phyloP scores from a whole-genome alignment of 2,329 filamentous ascomycete genomes.

The Colletotrichum spaethianum region DNA sequence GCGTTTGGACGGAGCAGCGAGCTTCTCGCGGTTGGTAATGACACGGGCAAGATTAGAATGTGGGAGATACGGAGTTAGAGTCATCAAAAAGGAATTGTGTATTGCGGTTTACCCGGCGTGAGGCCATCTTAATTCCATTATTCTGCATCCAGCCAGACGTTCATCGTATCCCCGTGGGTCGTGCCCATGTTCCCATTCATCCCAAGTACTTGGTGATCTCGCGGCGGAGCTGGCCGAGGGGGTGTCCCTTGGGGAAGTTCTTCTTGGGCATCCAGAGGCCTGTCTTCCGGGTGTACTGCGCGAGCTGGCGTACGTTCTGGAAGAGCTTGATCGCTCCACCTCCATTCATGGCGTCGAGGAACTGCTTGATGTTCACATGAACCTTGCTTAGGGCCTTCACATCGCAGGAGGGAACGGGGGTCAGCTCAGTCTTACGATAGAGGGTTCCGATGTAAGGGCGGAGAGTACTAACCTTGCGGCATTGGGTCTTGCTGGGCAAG shows the following conservation, averaged over 20 bases:
- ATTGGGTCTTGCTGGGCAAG: conserved; percentile 60
- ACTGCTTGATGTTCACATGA: conserved; percentile 65
- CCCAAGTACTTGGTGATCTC: not conserved
- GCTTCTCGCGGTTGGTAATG: conserved; percentile 88
- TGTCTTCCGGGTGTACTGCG: conserved; percentile 52
- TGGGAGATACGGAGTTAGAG: conserved; percentile 86
- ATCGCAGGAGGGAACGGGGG: not conserved
- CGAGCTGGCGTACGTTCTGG: conserved; percentile 49
- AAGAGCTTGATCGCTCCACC: conserved; percentile 51
- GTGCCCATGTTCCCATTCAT: not conserved
- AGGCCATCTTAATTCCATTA: conserved; percentile 12
- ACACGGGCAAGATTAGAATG: conserved; percentile 87
- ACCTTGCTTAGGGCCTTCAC: conserved; percentile 57
- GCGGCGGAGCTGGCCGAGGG: conserved; percentile 54
- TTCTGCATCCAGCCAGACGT: not conserved
- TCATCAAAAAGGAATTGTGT: conserved; percentile 5
- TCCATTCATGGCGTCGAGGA: conserved; percentile 54
- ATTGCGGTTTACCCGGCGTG: conserved; percentile 16
- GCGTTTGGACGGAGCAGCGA: conserved; percentile 77
- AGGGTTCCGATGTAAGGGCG: too few relatives aligned
- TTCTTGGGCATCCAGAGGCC: conserved; percentile 62
- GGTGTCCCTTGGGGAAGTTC: conserved; percentile 56
- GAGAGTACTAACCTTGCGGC: conserved; percentile 56
- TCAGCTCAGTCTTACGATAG: not conserved
- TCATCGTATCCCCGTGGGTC: not conserved